These are phyloP conservation scores for Manihot esculenta DNA, from an alignment of 441 rosid species.

Conservation along the genomic window DNA sequence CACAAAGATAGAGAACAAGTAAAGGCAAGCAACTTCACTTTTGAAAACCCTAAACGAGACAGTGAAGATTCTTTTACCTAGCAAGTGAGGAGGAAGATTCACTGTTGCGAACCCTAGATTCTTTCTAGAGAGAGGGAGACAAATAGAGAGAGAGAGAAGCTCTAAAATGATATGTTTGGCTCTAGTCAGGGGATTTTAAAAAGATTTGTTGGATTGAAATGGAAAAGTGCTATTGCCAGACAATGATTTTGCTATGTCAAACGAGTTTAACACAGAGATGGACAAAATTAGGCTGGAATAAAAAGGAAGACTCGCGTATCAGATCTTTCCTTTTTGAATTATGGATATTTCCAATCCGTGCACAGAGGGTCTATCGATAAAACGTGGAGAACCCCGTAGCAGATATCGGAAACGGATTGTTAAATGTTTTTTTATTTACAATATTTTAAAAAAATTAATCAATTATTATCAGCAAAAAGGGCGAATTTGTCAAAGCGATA, in stretches of 20 bases:
- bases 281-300: too few species aligned
- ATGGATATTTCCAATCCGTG: too few species aligned
- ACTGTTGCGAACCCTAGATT: conserved; percentile 27
- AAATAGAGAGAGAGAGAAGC: not conserved
- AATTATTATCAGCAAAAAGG: too few species aligned
- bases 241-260: not conserved
- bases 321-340: too few species aligned
- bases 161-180: conserved; percentile 10
- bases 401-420: too few species aligned
- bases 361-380: too few species aligned
- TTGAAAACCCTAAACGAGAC: conserved; percentile 4
- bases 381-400: too few species aligned
- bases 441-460: too few species aligned
- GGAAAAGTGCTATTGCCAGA: not conserved
- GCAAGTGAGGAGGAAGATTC: conserved; percentile 13
- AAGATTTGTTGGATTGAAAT: not conserved
- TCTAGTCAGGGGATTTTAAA: conserved; percentile 1
- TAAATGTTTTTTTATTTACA: too few species aligned
- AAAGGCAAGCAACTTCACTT: not conserved
- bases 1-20: not conserved
- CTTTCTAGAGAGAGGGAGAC: conserved; percentile 9
- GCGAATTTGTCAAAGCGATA: too few species aligned
- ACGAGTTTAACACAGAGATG: too few species aligned
- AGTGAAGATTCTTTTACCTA: conserved; percentile 16
- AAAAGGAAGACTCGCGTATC: too few species aligned